A percentile compares a stretch with the other conserved stretches of the same genome.
Conservation (phyloP, 306 rosid genomes). For the Alnus rubra region DNA sequence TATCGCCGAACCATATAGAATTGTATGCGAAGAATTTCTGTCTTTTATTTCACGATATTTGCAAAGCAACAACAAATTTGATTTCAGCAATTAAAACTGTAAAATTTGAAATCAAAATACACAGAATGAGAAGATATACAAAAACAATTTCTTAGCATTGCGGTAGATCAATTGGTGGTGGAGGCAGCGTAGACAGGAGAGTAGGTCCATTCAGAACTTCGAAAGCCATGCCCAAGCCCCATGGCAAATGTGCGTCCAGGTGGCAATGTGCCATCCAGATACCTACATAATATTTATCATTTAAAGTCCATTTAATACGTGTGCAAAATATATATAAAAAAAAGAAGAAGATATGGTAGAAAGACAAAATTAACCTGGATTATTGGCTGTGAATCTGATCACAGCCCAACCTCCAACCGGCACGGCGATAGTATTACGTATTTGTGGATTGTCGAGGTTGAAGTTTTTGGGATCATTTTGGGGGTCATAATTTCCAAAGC, state of each 20-base stretch:
- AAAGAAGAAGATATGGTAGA: background rate
- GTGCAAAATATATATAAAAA: background rate
- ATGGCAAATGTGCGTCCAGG: constrained; percentile 64
- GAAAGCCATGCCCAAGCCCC: constrained; percentile 63
- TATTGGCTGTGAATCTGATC: constrained; percentile 43
- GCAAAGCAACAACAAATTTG: too few species aligned
- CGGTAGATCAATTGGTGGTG: constrained; percentile 68
- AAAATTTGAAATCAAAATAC: too few species aligned
- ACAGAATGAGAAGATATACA: background rate
- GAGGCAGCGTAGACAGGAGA: constrained; percentile 35
- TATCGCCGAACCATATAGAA: too few species aligned
- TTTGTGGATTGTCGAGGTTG: constrained; percentile 57
- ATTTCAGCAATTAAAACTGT: too few species aligned
- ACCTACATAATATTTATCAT: constrained; percentile 27
- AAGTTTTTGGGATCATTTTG: constrained; percentile 29
- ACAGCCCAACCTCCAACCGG: constrained; percentile 69
- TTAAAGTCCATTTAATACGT: too few species aligned
- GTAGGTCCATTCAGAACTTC: constrained; percentile 48
- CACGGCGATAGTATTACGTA: constrained; percentile 61
- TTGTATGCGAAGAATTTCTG: too few species aligned
- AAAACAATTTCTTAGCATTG: constrained; percentile 30
- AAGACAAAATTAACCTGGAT: constrained; percentile 34
- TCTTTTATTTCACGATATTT: too few species aligned
- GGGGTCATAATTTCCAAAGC: constrained; percentile 56
- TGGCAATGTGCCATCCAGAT: constrained; percentile 73